Evolutionary conservation across 1,284 basidiomycete genomes (phyloP).

Genomic region (Ceratobasidium sp.): DNA sequence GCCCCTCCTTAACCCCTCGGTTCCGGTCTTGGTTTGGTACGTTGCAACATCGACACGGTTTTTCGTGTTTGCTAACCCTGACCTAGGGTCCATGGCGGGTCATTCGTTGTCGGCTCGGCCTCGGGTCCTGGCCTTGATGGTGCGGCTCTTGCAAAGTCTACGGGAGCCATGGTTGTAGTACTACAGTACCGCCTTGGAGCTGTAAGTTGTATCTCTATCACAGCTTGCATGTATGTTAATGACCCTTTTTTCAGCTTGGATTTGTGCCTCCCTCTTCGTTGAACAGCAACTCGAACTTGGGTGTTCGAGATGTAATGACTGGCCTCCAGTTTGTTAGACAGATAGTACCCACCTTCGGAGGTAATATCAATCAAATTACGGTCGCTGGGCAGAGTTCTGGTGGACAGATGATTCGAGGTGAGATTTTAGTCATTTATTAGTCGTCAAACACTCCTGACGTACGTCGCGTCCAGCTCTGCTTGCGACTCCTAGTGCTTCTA

Average conservation of each 20-base stretch:
- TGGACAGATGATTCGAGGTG: constrained; percentile 73
- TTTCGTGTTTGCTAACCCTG: constrained; percentile 5
- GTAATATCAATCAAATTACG: constrained; percentile 64
- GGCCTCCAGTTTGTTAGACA: constrained; percentile 69
- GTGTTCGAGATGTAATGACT: constrained; percentile 71
- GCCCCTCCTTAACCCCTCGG: constrained; percentile 45
- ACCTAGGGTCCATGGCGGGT: constrained; percentile 86
- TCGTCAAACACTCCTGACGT: constrained; percentile 41
- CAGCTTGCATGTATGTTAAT: constrained; percentile 13
- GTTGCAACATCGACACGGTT: neutral
- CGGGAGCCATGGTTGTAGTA: constrained; percentile 79
- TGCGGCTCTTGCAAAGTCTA: constrained; percentile 70
- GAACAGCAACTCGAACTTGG: constrained; percentile 71
- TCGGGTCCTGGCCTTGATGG: constrained; percentile 80
- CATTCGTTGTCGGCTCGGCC: constrained; percentile 75
- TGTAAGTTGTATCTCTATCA: constrained; percentile 54
- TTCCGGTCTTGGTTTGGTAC: constrained; percentile 23
- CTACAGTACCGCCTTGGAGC: constrained; percentile 85
- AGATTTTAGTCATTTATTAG: constrained; percentile 45
- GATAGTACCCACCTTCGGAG: constrained; percentile 71
- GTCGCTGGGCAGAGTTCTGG: constrained; percentile 89
- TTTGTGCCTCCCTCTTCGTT: constrained; percentile 65
- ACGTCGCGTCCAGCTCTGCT: constrained; percentile 60
- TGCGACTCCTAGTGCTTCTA: constrained; percentile 66
- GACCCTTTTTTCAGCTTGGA: constrained; percentile 66